Percentiles rank a stretch among this genome's conserved stretches.
phyloP scores from a whole-genome alignment of 2,329 filamentous ascomycete genomes.

The Ophiocordyceps camponoti-saundersi region DNA sequence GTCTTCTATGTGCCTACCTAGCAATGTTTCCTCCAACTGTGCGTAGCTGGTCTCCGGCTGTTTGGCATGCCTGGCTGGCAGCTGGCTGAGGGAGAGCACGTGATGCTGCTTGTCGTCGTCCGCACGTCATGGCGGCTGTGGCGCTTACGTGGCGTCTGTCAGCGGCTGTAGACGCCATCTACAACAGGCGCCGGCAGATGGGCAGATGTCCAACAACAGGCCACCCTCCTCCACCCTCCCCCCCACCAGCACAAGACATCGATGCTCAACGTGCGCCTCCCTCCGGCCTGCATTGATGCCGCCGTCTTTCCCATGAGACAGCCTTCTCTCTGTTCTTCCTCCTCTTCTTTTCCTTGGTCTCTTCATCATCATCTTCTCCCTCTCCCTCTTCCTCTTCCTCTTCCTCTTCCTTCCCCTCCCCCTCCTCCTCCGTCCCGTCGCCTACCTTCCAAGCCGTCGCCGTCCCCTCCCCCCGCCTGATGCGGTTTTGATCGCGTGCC shows the following conservation, averaged over 20 bases:
- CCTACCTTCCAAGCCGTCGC: background rate
- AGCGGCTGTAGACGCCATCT: background rate
- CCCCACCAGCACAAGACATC: background rate
- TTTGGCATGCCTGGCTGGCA: background rate
- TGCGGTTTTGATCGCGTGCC: constrained; percentile 1
- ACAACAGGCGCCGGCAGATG: background rate
- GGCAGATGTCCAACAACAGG: background rate
- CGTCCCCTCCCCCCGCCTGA: background rate
- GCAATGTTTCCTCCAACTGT: no score
- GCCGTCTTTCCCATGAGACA: background rate
- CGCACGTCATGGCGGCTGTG: background rate
- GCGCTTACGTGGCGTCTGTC: background rate
- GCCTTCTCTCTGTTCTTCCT: background rate
- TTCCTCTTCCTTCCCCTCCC: background rate
- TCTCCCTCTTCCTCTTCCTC: background rate
- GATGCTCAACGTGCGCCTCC: background rate
- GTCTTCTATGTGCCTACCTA: no score
- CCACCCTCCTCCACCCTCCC: background rate
- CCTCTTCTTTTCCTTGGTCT: background rate
- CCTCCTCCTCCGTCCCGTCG: background rate
- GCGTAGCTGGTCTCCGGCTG: no score
- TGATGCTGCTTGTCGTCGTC: no score
- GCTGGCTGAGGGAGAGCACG: background rate
- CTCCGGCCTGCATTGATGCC: background rate
- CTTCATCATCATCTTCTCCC: no score